Evolutionary conservation across 495 filamentous ascomycete species (phyloP).

Genomic region (Choiromyces venosus): DNA sequence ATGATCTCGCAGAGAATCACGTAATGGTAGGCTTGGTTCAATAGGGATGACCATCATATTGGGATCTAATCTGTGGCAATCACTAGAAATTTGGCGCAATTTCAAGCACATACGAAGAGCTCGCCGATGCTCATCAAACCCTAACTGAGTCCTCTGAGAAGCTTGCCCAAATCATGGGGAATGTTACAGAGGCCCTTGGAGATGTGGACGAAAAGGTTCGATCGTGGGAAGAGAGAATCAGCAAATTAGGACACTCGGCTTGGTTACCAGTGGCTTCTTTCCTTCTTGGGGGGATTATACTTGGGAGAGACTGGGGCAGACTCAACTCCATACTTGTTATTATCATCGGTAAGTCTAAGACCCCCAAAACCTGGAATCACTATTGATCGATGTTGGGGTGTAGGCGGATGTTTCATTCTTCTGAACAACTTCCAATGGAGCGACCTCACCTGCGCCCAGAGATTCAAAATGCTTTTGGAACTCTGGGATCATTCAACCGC

Average conservation of each 20-base stretch:
- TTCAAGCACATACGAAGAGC: conserved; percentile 19
- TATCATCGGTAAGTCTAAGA: conserved; percentile 12
- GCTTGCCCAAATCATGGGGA: conserved; percentile 10
- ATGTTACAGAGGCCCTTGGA: conserved; percentile 13
- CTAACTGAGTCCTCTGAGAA: conserved; percentile 19
- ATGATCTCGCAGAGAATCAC: neutral
- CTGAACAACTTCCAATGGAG: neutral
- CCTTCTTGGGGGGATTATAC: conserved; percentile 20
- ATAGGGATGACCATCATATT: neutral
- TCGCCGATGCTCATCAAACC: conserved; percentile 12
- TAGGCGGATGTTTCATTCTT: neutral
- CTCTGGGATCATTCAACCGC: neutral
- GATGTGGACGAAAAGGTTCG: conserved; percentile 17
- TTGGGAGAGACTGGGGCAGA: conserved; percentile 20
- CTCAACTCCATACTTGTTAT: conserved; percentile 8
- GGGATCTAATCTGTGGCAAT: neutral
- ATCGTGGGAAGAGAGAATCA: conserved; percentile 16
- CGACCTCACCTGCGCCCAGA: neutral
- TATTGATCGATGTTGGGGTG: neutral
- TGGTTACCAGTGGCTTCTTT: conserved; percentile 17
- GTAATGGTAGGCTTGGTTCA: neutral
- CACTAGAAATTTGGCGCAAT: conserved; percentile 18
- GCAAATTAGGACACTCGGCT: conserved; percentile 8
- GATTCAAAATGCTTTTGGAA: neutral
- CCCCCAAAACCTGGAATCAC: neutral